Conservation (phyloP, 2,329 filamentous ascomycete species). For the Chrysoporthe deuterocubensis region DNA sequence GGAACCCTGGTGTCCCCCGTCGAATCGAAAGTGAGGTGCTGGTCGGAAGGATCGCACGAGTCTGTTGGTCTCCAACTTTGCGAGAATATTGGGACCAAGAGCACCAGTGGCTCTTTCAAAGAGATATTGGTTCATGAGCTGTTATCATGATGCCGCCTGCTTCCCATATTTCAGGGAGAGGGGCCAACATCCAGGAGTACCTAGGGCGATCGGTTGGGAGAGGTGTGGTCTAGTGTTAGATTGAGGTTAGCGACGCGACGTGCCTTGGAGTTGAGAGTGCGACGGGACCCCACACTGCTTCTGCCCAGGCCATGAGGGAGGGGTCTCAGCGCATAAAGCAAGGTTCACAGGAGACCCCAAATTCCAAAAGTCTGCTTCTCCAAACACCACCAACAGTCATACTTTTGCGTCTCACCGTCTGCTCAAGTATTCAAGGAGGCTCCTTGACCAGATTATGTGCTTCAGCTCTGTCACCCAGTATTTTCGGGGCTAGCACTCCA, state of each 20-base stretch:
- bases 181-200: not conserved
- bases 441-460: not conserved
- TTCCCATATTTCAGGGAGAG: not conserved
- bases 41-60: slow-evolving; percentile 72
- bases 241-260: not conserved
- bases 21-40: slow-evolving; percentile 70
- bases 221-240: not conserved
- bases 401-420: not conserved
- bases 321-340: not conserved
- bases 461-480: not conserved
- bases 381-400: not conserved
- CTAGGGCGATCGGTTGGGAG: not conserved
- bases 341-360: slow-evolving; percentile 2
- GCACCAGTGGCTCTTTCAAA: slow-evolving; percentile 76
- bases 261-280: not conserved
- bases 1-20: slow-evolving; percentile 57
- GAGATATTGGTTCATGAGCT: slow-evolving; percentile 72
- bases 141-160: slow-evolving; percentile 12
- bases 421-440: not conserved
- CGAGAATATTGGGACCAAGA: slow-evolving; percentile 65
- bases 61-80: slow-evolving; percentile 66
- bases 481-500: not conserved
- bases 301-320: not conserved
- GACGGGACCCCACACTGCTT: slow-evolving; percentile 2
- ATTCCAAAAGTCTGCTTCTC: not conserved